Evolutionary conservation across 1,284 basidiomycete genomes (phyloP).

Genomic region (Amylostereum areolatum): DNA sequence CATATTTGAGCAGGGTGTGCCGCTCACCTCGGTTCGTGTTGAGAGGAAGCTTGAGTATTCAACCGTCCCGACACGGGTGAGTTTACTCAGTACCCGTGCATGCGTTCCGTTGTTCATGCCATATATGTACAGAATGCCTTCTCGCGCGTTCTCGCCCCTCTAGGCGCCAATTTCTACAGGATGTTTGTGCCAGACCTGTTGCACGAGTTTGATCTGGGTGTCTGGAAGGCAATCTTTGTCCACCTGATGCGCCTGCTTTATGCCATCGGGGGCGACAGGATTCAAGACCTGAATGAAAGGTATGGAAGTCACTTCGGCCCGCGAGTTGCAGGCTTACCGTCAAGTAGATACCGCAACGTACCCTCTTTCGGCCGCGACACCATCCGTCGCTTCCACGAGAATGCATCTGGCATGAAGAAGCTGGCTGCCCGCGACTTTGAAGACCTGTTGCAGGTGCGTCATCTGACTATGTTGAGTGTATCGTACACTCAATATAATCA

Average conservation of each 20-base stretch:
- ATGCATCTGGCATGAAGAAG: slow-evolving; percentile 26
- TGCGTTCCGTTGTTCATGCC: too few relatives aligned
- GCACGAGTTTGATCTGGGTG: slow-evolving; percentile 18
- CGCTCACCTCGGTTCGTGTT: too few relatives aligned
- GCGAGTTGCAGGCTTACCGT: too few relatives aligned
- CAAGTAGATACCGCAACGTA: too few relatives aligned
- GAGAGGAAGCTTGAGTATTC: too few relatives aligned
- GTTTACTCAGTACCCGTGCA: too few relatives aligned
- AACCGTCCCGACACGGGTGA: too few relatives aligned
- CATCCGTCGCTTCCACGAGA: slow-evolving; percentile 22
- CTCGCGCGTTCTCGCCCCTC: background rate
- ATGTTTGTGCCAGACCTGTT: slow-evolving; percentile 17
- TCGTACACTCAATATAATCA: background rate
- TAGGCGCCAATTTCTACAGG: slow-evolving; percentile 2
- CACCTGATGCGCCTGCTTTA: slow-evolving; percentile 20
- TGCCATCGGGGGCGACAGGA: background rate
- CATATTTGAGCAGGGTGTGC: slow-evolving; percentile 13
- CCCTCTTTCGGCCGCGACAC: slow-evolving; percentile 10
- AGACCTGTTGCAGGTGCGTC: slow-evolving; percentile 24
- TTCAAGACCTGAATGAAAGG: slow-evolving; percentile 6
- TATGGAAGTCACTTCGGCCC: too few relatives aligned
- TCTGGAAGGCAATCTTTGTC: slow-evolving; percentile 20
- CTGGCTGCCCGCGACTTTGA: slow-evolving; percentile 27
- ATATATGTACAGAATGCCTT: slow-evolving; percentile 7
- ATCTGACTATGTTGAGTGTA: slow-evolving; percentile 14